Evolutionary conservation across 2,329 filamentous ascomycete genomes (phyloP).

Genomic region (Botryotinia calthae): DNA sequence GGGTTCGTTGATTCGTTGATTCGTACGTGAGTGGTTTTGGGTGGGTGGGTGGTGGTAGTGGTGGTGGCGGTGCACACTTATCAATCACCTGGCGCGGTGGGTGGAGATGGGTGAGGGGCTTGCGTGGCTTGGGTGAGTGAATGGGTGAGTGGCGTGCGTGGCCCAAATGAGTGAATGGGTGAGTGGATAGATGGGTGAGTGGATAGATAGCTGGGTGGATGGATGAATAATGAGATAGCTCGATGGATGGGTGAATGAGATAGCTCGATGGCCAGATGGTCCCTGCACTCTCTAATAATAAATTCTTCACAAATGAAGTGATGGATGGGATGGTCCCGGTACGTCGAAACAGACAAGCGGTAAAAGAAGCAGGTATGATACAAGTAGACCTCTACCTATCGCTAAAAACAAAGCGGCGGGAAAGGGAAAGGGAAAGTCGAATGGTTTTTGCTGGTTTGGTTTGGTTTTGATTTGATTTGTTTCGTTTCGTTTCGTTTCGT

Average conservation of each 20-base stretch:
- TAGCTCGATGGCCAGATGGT: no score
- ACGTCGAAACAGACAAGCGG: conserved; percentile 27
- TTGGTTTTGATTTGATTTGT: no score
- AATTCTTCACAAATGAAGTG: no score
- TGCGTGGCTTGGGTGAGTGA: not conserved
- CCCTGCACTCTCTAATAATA: not conserved
- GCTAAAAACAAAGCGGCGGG: conserved; percentile 9
- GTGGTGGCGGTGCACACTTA: not conserved
- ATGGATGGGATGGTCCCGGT: not conserved
- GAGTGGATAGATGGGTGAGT: not conserved
- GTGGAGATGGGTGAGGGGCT: not conserved
- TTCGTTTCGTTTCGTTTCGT: conserved; percentile 20
- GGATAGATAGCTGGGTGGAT: not conserved
- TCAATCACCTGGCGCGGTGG: not conserved
- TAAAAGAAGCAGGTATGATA: not conserved
- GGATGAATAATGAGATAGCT: no score
- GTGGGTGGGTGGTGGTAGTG: not conserved
- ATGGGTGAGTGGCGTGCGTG: not conserved
- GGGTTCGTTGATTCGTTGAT: not conserved
- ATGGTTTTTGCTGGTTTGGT: conserved; percentile 30
- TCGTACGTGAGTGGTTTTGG: not conserved
- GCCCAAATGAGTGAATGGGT: no score
- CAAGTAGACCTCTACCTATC: not conserved
- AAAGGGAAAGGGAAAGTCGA: conserved; percentile 29
- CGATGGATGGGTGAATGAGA: no score